Evolutionary conservation across 306 rosid genomes (phyloP).

Genomic region (Citrullus mucosospermus): DNA sequence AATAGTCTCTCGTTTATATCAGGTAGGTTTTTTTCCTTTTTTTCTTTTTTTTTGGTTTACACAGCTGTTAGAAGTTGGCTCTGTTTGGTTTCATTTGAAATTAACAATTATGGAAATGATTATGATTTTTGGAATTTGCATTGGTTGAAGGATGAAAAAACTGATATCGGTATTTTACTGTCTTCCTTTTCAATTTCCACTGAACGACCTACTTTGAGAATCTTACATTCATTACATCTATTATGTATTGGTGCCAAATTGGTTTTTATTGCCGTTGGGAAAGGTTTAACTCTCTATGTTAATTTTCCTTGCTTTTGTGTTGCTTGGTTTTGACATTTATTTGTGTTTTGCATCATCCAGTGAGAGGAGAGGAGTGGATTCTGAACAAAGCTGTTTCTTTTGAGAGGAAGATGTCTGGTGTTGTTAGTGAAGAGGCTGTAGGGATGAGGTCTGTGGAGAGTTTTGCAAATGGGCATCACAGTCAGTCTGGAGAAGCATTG

Average conservation of each 20-base stretch:
- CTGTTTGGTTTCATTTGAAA: background rate
- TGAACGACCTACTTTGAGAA: background rate
- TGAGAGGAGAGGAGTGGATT: conserved; percentile 21
- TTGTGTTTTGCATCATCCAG: conserved; percentile 11
- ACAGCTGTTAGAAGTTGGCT: background rate
- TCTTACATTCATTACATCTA: background rate
- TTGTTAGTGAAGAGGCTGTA: conserved; percentile 61
- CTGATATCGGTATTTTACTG: background rate
- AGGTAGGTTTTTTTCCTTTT: background rate
- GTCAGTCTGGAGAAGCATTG: conserved; percentile 79
- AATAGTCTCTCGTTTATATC: background rate
- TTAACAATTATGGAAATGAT: background rate
- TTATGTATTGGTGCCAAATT: background rate
- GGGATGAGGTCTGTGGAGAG: conserved; percentile 64
- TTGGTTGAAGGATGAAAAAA: background rate
- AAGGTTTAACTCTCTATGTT: background rate
- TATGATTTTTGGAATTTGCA: background rate
- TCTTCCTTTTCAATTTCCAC: background rate
- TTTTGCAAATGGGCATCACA: conserved; percentile 59
- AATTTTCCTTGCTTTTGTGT: background rate
- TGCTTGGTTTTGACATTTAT: background rate
- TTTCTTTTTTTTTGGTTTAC: background rate
- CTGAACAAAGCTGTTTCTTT: conserved; percentile 21
- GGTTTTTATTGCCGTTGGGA: background rate
- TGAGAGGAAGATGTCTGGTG: conserved; percentile 72